phyloP scores from a whole-genome alignment of 495 filamentous ascomycete species.

The Penicillium ucsense region DNA sequence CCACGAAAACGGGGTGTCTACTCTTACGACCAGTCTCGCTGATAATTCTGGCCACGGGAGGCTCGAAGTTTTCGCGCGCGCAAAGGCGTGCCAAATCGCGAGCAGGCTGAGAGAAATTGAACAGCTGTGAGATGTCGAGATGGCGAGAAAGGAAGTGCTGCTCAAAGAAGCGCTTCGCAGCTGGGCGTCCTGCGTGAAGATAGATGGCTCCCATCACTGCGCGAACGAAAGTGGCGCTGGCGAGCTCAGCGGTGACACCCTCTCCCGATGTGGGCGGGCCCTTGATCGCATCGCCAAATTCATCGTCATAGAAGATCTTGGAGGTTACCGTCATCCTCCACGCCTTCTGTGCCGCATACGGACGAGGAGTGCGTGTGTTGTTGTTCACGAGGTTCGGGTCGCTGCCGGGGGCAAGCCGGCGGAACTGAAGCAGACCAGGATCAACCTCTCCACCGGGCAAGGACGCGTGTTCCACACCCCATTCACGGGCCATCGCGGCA shows the following conservation, averaged over 20 bases:
- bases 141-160: constrained; percentile 74
- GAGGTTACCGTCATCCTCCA: constrained; percentile 65
- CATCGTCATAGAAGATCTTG: constrained; percentile 65
- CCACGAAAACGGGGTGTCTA: constrained; percentile 82
- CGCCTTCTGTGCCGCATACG: constrained; percentile 35
- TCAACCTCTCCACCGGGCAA: constrained; percentile 85
- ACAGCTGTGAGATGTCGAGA: constrained; percentile 64
- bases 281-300: constrained; percentile 58
- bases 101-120: constrained; percentile 73
- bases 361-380: constrained; percentile 18
- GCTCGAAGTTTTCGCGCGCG: constrained; percentile 77
- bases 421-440: constrained; percentile 83
- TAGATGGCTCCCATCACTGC: constrained; percentile 78
- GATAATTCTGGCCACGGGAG: constrained; percentile 75
- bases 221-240: constrained; percentile 60
- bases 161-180: constrained; percentile 69
- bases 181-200: constrained; percentile 59
- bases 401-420: constrained; percentile 47
- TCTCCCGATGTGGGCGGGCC: constrained; percentile 8
- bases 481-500: constrained; percentile 59
- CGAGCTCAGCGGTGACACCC: constrained; percentile 36
- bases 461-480: constrained; percentile 81
- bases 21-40: constrained; percentile 79
- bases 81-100: constrained; percentile 74
- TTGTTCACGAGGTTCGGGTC: constrained; percentile 16